Percentiles rank a stretch among this genome's conserved stretches.
phyloP scores from a whole-genome alignment of 2,329 filamentous ascomycete species.

The Epichloe bromicola region DNA sequence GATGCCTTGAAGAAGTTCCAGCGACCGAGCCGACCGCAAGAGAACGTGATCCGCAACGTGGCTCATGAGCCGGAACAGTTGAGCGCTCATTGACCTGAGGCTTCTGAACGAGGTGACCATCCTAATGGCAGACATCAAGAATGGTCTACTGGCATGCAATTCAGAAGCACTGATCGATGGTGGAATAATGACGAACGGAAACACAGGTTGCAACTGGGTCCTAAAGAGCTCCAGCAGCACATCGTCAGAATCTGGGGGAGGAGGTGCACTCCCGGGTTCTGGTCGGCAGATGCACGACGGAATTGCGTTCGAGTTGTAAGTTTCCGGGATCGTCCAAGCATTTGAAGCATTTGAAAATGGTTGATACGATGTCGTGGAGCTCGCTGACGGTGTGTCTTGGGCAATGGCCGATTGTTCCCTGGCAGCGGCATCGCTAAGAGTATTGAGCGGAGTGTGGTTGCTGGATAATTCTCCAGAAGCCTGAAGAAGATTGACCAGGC shows the following conservation, averaged over 20 bases:
- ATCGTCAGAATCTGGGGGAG: conserved; percentile 33
- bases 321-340: conserved; percentile 23
- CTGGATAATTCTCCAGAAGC: conserved; percentile 25
- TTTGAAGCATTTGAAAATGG: conserved; percentile 11
- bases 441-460: conserved; percentile 12
- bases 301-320: conserved; percentile 34
- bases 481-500: conserved; percentile 33
- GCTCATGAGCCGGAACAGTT: conserved; percentile 34
- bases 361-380: conserved; percentile 8
- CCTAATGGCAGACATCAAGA: conserved; percentile 35
- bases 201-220: conserved; percentile 26
- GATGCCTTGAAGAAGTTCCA: conserved; percentile 36
- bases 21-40: conserved; percentile 33
- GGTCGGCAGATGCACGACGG: conserved; percentile 34
- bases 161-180: conserved; percentile 20
- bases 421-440: conserved; percentile 16
- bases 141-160: conserved; percentile 28
- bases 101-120: conserved; percentile 37
- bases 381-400: conserved; percentile 13
- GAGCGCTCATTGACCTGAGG: conserved; percentile 33
- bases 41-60: conserved; percentile 36
- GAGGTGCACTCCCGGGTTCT: conserved; percentile 24
- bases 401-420: conserved; percentile 12
- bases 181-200: conserved; percentile 35
- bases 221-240: conserved; percentile 31